Base-by-base conservation (phyloP, 352 stramenopile species). In the Pythium scleroteichum region DNA sequence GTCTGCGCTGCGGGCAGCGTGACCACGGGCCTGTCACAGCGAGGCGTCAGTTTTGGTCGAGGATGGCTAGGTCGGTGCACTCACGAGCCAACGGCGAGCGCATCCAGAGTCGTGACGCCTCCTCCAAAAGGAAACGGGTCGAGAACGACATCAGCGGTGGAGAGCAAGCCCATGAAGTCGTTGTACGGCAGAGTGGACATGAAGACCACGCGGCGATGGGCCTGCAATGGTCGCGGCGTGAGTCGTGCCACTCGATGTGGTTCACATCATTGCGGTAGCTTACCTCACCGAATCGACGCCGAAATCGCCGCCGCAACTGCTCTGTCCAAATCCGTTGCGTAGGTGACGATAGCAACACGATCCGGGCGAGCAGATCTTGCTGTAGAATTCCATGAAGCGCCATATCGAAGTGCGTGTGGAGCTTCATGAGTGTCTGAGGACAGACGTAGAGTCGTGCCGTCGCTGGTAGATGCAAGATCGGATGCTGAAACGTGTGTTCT, bases 101-200 rank as follows among this genome's bases (percentile, higher is more conserved):
- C 79, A 32, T 96, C 88, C 26, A 96, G 76, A 8, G 80, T 88
- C 4, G 86, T 96, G 32, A 96, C 85, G 24, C 88, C 86, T 14
- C 88, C 85, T 24, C 86, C 88, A 29, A 95, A 95, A 24, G 86
- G 85, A 41, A 92, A 95, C 32, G 86, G 79, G 53, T 96, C 87
- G 8, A 96, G 62, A 9, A 92, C 60, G 20, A 96, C 85, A 56
- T 93, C 85, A 3, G 79, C 71, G 8, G 66, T 55, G 10, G 72
- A 62, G 26, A 93, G 68, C 14, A 90, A 62, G 1, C 67, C 70
- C 38, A 87, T 73, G 55, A 87, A 93, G 16, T 79, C 69, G 2
- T 66, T 51, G 59, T 86, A 82, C 2, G 73, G 72, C 39, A 95
- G 59, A 22, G 80, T 84, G 6, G 72, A 67, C 20, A 90, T 39